Base-by-base conservation (phyloP, 805 yeast genomes). In the Saccharomyces kudriavzevii region DNA sequence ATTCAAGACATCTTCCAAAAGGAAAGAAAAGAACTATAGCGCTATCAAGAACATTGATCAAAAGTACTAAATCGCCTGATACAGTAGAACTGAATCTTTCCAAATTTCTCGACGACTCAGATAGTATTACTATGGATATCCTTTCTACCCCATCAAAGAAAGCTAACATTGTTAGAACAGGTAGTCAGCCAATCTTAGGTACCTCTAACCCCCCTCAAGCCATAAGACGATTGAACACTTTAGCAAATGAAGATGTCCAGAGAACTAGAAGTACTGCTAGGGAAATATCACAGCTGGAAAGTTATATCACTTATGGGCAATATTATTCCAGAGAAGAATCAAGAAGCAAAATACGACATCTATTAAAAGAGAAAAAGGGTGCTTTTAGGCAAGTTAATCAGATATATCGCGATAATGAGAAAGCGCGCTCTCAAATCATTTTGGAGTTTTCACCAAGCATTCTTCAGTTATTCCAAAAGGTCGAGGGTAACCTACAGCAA, bases 351-450 rank as follows among this genome's bases (percentile, higher is more conserved):
- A 49, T 60, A 9, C 24, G 27, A 17, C 40, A 40, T n/a, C 28
- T 35, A 26, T 17, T 54, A 20, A 29, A 25, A 5, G 30, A 20
- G 6, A 49, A 60, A 24, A 60, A 54, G 31, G 60, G 56, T 40
- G 27, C 53, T 9, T 67, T 65, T 45, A 69, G 65, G 52, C 66
- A 64, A 17, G 70, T 67, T 1, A 80, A 79, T 57, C 74, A 70
- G 53, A 58, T 62, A 0, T 65, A 60, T 2, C 65, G 82, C 50
- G 67, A 75, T 24, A 81, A 77, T 60, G 81, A 75, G 6, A 84
- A 80, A 35, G 67, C 83, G 3, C 62, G 81, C 28, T 57, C 69
- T 1, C 82, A 80, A 54, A 80, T 85, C 76, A 69, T 73, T 4
- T 55, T 83, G 0, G 71, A 71, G 14, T 60, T 80, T 20, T 75